Percentiles rank a stretch among this genome's conserved stretches.
These are phyloP conservation scores for Suhomyces anneliseae DNA, from an alignment of 1,139 yeast genomes.

Conservation along the genomic window DNA sequence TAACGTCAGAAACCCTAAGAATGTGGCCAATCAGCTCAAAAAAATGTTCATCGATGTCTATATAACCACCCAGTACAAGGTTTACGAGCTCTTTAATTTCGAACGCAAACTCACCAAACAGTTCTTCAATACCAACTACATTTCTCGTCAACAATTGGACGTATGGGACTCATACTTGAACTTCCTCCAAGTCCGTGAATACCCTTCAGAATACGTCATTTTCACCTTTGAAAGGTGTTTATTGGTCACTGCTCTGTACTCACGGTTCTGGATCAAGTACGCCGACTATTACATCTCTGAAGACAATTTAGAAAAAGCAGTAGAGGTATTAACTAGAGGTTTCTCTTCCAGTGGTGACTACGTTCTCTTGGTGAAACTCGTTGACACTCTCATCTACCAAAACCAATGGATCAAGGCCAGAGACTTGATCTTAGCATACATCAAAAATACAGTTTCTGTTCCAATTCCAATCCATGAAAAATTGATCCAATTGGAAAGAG, in stretches of 20 bases:
- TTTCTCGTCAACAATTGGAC: slow-evolving; percentile 47
- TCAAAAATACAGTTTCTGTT: slow-evolving; percentile 28
- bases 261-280: slow-evolving; percentile 63
- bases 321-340: slow-evolving; percentile 37
- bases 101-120: slow-evolving; percentile 59
- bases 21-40: slow-evolving; percentile 33
- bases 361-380: slow-evolving; percentile 33
- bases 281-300: slow-evolving; percentile 44
- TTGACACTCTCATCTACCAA: slow-evolving; percentile 38
- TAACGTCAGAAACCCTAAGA: slow-evolving; percentile 18
- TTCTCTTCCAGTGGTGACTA: slow-evolving; percentile 25
- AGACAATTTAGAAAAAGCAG: slow-evolving; percentile 34
- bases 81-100: slow-evolving; percentile 60
- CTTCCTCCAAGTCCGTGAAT: slow-evolving; percentile 45
- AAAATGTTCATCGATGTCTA: slow-evolving; percentile 53
- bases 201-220: slow-evolving; percentile 29
- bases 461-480: slow-evolving; percentile 39
- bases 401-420: slow-evolving; percentile 37
- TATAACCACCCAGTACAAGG: slow-evolving; percentile 60
- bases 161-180: slow-evolving; percentile 64
- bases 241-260: slow-evolving; percentile 51
- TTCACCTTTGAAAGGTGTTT: slow-evolving; percentile 60
- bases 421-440: slow-evolving; percentile 32
- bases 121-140: slow-evolving; percentile 46
- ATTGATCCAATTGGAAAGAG: slow-evolving; percentile 38